Percentiles rank a stretch among this genome's conserved stretches.
These are phyloP conservation scores for Boletus bicolor DNA, from an alignment of 768 basidiomycete genomes.

Conservation along the genomic window DNA sequence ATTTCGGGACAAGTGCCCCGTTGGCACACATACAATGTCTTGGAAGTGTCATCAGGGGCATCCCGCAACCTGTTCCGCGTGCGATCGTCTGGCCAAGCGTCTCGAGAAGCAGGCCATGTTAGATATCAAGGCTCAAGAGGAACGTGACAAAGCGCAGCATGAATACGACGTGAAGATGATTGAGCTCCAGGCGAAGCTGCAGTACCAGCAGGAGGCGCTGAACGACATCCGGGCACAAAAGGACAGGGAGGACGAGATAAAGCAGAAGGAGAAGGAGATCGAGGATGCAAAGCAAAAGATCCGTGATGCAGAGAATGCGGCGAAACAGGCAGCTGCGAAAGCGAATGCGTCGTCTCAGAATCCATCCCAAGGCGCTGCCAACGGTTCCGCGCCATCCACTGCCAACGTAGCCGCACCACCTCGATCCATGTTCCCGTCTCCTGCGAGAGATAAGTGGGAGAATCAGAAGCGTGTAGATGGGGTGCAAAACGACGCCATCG, in stretches of 20 bases:
- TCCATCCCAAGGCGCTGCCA: background rate
- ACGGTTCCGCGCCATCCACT: slow-evolving; percentile 1
- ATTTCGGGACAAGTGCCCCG: slow-evolving; percentile 38
- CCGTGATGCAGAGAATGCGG: slow-evolving; percentile 7
- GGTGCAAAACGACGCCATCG: slow-evolving; percentile 50
- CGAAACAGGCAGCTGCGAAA: slow-evolving; percentile 10
- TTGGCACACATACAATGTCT: slow-evolving; percentile 39
- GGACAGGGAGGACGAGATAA: slow-evolving; percentile 39
- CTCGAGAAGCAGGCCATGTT: slow-evolving; percentile 40
- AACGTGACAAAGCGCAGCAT: slow-evolving; percentile 43
- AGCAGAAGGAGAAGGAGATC: slow-evolving; percentile 46
- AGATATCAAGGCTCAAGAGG: slow-evolving; percentile 41
- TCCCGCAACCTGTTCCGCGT: slow-evolving; percentile 42
- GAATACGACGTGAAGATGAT: slow-evolving; percentile 42
- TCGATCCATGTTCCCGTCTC: slow-evolving; percentile 27
- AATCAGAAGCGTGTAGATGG: slow-evolving; percentile 56
- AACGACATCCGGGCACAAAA: slow-evolving; percentile 42
- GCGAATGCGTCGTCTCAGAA: background rate
- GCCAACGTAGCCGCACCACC: slow-evolving; percentile 5
- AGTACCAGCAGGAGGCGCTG: slow-evolving; percentile 25
- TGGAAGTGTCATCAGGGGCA: slow-evolving; percentile 46
- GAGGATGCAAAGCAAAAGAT: slow-evolving; percentile 30
- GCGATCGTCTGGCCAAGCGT: slow-evolving; percentile 41
- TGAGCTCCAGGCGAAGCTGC: slow-evolving; percentile 42
- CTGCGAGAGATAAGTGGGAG: slow-evolving; percentile 51